These are phyloP conservation scores for Lojkania enalia DNA, from an alignment of 2,329 filamentous ascomycete genomes.

Conservation along the genomic window DNA sequence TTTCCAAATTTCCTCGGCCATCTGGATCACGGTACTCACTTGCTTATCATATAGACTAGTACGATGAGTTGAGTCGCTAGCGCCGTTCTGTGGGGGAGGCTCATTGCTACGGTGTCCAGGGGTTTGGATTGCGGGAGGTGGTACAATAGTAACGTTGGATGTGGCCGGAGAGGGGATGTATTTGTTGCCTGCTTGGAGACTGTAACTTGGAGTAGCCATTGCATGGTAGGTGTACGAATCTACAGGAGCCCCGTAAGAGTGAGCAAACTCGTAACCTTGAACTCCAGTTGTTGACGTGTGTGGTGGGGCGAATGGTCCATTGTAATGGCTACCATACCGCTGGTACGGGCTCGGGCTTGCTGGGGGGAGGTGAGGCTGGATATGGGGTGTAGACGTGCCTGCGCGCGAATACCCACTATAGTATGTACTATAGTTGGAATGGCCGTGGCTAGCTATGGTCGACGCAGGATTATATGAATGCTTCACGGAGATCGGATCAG, in stretches of 20 bases:
- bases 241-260: constrained; percentile 32
- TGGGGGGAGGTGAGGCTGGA: constrained; percentile 40
- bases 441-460: constrained; percentile 19
- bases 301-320: constrained; percentile 44
- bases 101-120: constrained; percentile 24
- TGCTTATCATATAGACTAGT: constrained; percentile 43
- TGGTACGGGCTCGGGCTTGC: constrained; percentile 42
- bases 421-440: constrained; percentile 32
- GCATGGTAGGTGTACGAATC: constrained; percentile 36
- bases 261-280: constrained; percentile 33
- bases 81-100: constrained; percentile 12
- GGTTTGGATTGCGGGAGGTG: constrained; percentile 26
- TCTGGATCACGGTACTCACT: constrained; percentile 49
- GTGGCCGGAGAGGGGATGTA: constrained; percentile 40
- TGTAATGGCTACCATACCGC: constrained; percentile 37
- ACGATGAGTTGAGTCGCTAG: constrained; percentile 33
- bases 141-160: constrained; percentile 31
- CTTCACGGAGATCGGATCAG: constrained; percentile 57
- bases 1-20: constrained; percentile 66
- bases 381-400: constrained; percentile 42
- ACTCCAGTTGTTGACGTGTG: constrained; percentile 27
- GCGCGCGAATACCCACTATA: constrained; percentile 44
- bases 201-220: constrained; percentile 37
- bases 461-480: constrained; percentile 40
- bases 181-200: constrained; percentile 24